phyloP scores from a whole-genome alignment of 495 filamentous ascomycete species.

The Xylaria palmicola region DNA sequence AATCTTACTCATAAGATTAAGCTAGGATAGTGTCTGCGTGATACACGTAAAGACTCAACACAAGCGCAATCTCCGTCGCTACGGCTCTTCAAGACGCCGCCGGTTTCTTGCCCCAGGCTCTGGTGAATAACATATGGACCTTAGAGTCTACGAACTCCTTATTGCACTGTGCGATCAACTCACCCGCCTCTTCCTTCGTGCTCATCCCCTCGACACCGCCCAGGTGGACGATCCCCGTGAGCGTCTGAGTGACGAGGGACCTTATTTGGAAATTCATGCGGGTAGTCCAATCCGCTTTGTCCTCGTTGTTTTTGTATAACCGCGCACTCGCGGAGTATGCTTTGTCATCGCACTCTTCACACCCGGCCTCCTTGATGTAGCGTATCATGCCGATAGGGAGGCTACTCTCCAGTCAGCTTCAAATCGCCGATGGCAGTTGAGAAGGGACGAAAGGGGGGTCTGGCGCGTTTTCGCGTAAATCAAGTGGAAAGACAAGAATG shows the following conservation, averaged over 20 bases:
- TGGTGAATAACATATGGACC: neutral
- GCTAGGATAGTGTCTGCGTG: too few species aligned
- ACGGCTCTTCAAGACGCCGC: neutral
- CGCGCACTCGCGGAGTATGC: neutral
- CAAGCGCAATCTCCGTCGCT: too few species aligned
- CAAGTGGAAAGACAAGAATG: neutral
- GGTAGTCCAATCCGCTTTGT: neutral
- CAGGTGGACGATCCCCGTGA: neutral
- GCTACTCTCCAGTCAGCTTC: neutral
- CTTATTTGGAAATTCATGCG: neutral
- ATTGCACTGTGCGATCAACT: neutral
- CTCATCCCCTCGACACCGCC: conserved; percentile 12
- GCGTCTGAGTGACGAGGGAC: neutral
- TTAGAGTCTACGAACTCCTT: neutral
- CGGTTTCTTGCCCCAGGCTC: conserved; percentile 12
- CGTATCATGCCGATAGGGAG: conserved; percentile 2
- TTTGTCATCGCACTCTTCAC: conserved; percentile 6
- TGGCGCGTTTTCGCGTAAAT: too few species aligned
- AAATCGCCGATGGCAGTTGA: neutral
- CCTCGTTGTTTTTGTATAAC: neutral
- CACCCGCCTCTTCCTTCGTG: conserved; percentile 1
- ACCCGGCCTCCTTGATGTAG: conserved; percentile 2
- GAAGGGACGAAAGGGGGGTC: too few species aligned
- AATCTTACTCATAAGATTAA: too few species aligned
- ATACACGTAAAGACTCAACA: too few species aligned